These are phyloP conservation scores for Atkinsonella hypoxylon DNA, from an alignment of 2,329 filamentous ascomycete species.

Conservation along the genomic window DNA sequence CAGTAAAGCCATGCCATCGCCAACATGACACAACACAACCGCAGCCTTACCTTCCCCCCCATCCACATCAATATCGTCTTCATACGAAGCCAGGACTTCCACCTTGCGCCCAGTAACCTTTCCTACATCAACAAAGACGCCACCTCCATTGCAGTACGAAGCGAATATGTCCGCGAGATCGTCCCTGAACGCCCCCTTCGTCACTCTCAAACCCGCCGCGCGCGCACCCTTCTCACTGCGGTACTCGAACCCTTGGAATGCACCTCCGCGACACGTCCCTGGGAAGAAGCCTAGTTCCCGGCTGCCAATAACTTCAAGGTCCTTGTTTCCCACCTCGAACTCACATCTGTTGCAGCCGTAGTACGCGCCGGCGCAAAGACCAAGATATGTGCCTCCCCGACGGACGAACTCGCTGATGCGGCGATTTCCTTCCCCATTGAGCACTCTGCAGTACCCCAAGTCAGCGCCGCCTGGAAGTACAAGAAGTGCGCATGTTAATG, in stretches of 20 bases:
- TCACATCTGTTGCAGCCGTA: slow-evolving; percentile 75
- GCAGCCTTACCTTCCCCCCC: slow-evolving; percentile 64
- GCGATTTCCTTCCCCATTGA: slow-evolving; percentile 82
- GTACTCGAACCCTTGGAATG: slow-evolving; percentile 85
- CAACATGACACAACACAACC: slow-evolving; percentile 71
- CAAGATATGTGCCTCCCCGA: slow-evolving; percentile 73
- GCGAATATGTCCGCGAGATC: slow-evolving; percentile 50
- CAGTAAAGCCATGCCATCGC: slow-evolving; percentile 65
- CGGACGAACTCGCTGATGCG: slow-evolving; percentile 78
- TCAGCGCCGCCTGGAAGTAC: slow-evolving; percentile 94
- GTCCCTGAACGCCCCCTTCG: slow-evolving; percentile 44
- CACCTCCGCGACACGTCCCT: slow-evolving; percentile 71
- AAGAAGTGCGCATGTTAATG: slow-evolving; percentile 71
- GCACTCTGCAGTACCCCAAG: slow-evolving; percentile 72
- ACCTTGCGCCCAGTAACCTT: slow-evolving; percentile 51
- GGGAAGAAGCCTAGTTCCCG: slow-evolving; percentile 85
- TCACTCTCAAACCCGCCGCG: slow-evolving; percentile 55
- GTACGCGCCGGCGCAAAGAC: slow-evolving; percentile 90
- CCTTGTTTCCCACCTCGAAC: slow-evolving; percentile 71
- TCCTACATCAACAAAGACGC: slow-evolving; percentile 75
- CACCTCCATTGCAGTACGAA: slow-evolving; percentile 89
- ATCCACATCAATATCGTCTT: slow-evolving; percentile 62
- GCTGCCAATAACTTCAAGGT: slow-evolving; percentile 73
- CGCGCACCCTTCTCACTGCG: slow-evolving; percentile 74
- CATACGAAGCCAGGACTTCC: slow-evolving; percentile 72